phyloP scores from a whole-genome alignment of 139 green algal species.

The Closterium sp. region DNA sequence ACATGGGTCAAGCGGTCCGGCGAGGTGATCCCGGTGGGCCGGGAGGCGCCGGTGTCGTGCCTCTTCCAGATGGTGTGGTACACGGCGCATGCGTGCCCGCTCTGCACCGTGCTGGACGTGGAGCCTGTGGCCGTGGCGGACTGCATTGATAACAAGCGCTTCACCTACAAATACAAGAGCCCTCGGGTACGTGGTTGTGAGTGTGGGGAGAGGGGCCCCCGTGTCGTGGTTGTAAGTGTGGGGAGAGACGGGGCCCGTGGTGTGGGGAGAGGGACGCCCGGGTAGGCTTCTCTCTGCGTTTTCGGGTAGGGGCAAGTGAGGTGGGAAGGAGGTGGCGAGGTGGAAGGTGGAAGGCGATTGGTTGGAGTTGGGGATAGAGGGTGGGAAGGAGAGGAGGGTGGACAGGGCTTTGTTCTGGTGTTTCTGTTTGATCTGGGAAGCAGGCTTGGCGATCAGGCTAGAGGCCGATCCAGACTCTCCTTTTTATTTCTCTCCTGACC shows the following conservation, averaged over 20 bases:
- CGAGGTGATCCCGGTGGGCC: not conserved
- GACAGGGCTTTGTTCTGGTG: too few relatives aligned
- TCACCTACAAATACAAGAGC: slow-evolving; percentile 6
- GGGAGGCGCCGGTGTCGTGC: not conserved
- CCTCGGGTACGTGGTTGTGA: not conserved
- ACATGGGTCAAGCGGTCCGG: too few relatives aligned
- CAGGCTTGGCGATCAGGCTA: too few relatives aligned
- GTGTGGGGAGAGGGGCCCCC: too few relatives aligned
- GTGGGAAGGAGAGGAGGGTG: too few relatives aligned
- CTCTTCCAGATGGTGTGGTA: slow-evolving; percentile 24
- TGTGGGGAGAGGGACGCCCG: too few relatives aligned
- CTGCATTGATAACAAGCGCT: slow-evolving; percentile 2
- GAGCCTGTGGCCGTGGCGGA: slow-evolving; percentile 1
- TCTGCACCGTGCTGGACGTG: slow-evolving; percentile 9
- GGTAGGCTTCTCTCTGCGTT: not conserved
- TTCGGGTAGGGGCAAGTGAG: not conserved
- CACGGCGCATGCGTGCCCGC: slow-evolving; percentile 15
- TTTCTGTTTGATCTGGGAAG: too few relatives aligned
- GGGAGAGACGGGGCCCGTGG: too few relatives aligned
- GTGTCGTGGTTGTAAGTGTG: too few relatives aligned
- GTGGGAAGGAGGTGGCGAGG: not conserved
- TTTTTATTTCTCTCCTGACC: not conserved
- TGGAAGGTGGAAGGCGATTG: not conserved
- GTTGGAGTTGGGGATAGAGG: too few relatives aligned
- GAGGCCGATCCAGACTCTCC: too few relatives aligned